A percentile compares a stretch with the other conserved stretches of the same genome.
phyloP scores from a whole-genome alignment of 805 yeast genomes.

The Saccharomycopsis sp. region DNA sequence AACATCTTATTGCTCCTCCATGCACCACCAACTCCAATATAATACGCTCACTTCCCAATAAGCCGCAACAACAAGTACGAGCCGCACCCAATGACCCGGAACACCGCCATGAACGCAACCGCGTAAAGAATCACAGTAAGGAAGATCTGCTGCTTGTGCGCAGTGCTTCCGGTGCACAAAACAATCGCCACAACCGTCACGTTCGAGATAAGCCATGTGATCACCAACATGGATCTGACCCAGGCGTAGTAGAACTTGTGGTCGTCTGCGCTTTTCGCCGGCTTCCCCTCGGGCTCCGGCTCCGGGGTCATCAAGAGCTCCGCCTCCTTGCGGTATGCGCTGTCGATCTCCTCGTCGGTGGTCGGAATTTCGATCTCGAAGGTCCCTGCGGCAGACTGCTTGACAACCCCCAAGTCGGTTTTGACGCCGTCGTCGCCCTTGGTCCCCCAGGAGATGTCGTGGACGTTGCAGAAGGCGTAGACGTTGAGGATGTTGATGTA shows the following conservation, averaged over 20 bases:
- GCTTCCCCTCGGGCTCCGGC: conserved; percentile 33
- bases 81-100: conserved; percentile 71
- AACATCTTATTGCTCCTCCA: no score
- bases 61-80: conserved; percentile 39
- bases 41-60: conserved; percentile 8
- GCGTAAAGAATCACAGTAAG: conserved; percentile 85
- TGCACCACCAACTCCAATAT: no score
- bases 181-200: conserved; percentile 78
- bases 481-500: conserved; percentile 88
- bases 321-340: conserved; percentile 59
- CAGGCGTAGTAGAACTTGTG: conserved; percentile 84
- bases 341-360: conserved; percentile 69
- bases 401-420: conserved; percentile 67
- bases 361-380: conserved; percentile 72
- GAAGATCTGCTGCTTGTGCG: conserved; percentile 51
- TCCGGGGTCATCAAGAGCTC: conserved; percentile 42
- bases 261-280: conserved; percentile 22
- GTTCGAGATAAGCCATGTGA: conserved; percentile 84
- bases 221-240: conserved; percentile 81
- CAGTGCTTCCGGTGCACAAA: conserved; percentile 30
- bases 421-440: conserved; percentile 69
- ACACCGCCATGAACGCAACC: conserved; percentile 84
- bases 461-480: conserved; percentile 93
- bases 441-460: conserved; percentile 97
- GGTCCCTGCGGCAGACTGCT: conserved; percentile 57